Percentiles rank a stretch among this genome's conserved stretches.
Conservation (phyloP, 495 filamentous ascomycete genomes). For the Penicillium paxilli region DNA sequence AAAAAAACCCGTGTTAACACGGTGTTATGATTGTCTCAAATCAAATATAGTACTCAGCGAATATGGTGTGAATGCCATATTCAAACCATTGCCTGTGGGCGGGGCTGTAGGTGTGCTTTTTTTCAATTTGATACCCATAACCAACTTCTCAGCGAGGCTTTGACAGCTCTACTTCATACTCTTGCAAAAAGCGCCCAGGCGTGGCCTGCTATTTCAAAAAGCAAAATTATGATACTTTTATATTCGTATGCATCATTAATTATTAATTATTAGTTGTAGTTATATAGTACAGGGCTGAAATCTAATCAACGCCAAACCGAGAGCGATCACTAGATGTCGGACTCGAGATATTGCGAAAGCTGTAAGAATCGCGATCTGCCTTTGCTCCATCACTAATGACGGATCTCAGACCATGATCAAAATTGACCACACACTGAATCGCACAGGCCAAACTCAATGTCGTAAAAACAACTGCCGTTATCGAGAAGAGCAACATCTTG, state of each 20-base stretch:
- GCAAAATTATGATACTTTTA: background rate
- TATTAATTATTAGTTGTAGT: background rate
- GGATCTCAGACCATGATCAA: conserved; percentile 9
- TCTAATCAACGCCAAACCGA: background rate
- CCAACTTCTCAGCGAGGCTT: too few species aligned
- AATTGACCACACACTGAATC: conserved; percentile 15
- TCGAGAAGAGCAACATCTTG: conserved; percentile 23
- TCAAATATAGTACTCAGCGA: too few species aligned
- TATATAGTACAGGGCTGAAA: background rate
- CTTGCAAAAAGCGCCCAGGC: too few species aligned
- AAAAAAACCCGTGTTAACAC: too few species aligned
- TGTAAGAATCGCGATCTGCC: background rate
- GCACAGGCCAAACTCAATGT: conserved; percentile 7
- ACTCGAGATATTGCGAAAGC: conserved; percentile 1
- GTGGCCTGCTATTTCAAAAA: too few species aligned
- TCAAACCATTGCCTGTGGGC: too few species aligned
- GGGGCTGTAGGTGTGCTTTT: too few species aligned
- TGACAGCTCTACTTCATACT: too few species aligned
- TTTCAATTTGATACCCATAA: too few species aligned
- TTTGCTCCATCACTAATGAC: background rate
- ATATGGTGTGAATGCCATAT: too few species aligned
- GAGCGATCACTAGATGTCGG: background rate
- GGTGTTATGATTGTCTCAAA: too few species aligned
- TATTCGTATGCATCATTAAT: background rate
- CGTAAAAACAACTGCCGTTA: conserved; percentile 9